Conservation (phyloP, 306 rosid species). For the Styphnolobium japonicum region DNA sequence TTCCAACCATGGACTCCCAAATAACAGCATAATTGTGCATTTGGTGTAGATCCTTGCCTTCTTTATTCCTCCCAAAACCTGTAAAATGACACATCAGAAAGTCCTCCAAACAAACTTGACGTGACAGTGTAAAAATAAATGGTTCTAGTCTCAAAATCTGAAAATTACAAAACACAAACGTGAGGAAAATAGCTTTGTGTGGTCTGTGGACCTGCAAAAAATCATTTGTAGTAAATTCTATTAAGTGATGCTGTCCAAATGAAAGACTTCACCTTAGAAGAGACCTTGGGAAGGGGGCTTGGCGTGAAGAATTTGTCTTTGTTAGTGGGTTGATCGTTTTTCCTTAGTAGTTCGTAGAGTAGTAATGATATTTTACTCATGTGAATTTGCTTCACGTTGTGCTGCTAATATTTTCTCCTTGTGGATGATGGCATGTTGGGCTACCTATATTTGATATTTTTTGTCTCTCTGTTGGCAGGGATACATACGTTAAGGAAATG, state of each 20-base stretch:
- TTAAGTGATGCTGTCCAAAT: not conserved
- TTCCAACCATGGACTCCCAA: no score
- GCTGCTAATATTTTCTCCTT: not conserved
- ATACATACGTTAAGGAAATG: constrained; percentile 87
- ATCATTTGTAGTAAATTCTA: not conserved
- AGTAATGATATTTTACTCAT: not conserved
- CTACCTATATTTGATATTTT: not conserved
- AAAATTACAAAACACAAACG: not conserved
- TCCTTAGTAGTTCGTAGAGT: not conserved
- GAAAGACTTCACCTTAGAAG: not conserved
- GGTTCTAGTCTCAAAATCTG: not conserved
- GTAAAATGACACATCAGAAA: no score
- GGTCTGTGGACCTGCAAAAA: not conserved
- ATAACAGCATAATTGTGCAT: no score
- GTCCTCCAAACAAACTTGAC: no score
- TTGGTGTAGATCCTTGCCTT: not conserved
- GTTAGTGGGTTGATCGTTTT: not conserved
- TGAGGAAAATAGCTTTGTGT: not conserved
- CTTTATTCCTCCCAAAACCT: not conserved
- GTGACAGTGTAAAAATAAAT: not conserved
- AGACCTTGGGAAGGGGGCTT: not conserved
- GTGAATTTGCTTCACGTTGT: not conserved
- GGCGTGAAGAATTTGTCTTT: not conserved
- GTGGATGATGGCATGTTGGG: not conserved
- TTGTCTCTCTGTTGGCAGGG: constrained; percentile 47